Evolutionary conservation across 768 basidiomycete genomes (phyloP).

Genomic region (Cytidiella melzeri): DNA sequence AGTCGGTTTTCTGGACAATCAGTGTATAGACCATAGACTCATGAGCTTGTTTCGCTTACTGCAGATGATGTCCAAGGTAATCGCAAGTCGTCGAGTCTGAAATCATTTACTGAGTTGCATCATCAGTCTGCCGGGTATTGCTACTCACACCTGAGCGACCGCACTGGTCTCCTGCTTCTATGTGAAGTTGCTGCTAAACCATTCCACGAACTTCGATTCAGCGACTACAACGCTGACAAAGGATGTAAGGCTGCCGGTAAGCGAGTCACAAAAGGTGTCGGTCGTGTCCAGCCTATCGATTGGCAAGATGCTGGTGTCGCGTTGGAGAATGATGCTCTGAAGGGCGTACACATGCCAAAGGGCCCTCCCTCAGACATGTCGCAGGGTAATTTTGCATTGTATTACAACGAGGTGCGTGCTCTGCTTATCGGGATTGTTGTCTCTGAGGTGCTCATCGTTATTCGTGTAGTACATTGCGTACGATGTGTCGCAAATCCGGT

Average conservation of each 20-base stretch:
- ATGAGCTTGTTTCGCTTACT: no score
- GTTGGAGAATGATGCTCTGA: slow-evolving; percentile 40
- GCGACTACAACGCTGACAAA: slow-evolving; percentile 45
- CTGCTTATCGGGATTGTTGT: neutral
- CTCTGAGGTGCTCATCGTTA: neutral
- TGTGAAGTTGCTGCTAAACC: slow-evolving; percentile 58
- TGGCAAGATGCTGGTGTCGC: slow-evolving; percentile 58
- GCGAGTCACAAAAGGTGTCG: slow-evolving; percentile 46
- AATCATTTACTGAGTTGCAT: neutral
- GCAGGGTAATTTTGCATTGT: slow-evolving; percentile 28
- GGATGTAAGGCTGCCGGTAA: slow-evolving; percentile 33
- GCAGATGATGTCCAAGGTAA: slow-evolving; percentile 54
- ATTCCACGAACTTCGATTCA: slow-evolving; percentile 39
- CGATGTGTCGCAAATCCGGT: slow-evolving; percentile 47
- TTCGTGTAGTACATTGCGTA: slow-evolving; percentile 54
- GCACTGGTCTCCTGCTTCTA: slow-evolving; percentile 49
- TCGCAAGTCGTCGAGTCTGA: slow-evolving; percentile 4
- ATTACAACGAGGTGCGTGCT: slow-evolving; percentile 50
- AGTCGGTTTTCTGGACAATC: slow-evolving; percentile 19
- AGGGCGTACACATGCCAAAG: slow-evolving; percentile 57
- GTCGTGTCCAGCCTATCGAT: slow-evolving; percentile 41
- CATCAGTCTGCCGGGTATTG: slow-evolving; percentile 43
- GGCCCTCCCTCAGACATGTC: slow-evolving; percentile 34
- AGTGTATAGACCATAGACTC: no score
- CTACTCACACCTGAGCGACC: slow-evolving; percentile 39